A percentile compares a stretch with the other conserved stretches of the same genome.
Conservation (phyloP, 306 rosid species). For the Benincasa hispida region DNA sequence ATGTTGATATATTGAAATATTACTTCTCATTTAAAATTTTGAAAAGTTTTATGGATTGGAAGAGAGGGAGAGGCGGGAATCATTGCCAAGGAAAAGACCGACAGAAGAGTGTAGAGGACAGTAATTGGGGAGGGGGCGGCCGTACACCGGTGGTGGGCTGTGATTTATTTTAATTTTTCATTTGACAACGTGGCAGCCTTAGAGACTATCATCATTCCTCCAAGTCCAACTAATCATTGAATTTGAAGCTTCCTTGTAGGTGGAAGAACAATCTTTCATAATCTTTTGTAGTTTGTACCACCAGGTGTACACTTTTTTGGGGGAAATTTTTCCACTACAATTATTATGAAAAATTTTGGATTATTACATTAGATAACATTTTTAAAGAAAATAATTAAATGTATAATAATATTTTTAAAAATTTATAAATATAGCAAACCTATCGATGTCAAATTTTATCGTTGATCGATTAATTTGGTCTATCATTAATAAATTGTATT, state of each 20-base stretch:
- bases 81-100: not conserved
- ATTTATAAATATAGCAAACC: too few species aligned
- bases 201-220: not conserved
- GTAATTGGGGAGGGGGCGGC: not conserved
- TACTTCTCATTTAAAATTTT: too few species aligned
- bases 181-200: not conserved
- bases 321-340: too few species aligned
- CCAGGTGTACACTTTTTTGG: not conserved
- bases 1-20: too few species aligned
- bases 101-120: not conserved
- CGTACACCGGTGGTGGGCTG: slow-evolving; percentile 7
- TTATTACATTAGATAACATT: too few species aligned
- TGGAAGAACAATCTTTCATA: not conserved
- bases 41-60: too few species aligned
- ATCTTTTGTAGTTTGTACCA: not conserved
- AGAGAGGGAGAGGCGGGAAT: not conserved
- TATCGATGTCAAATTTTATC: too few species aligned
- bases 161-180: not conserved
- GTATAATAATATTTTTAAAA: too few species aligned
- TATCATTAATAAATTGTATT: too few species aligned
- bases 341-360: too few species aligned
- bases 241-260: not conserved
- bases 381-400: too few species aligned
- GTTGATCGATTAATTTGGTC: too few species aligned
- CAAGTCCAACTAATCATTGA: not conserved